Evolutionary conservation across 352 stramenopile genomes (phyloP).

Genomic region (Thalassiosira hispida): DNA sequence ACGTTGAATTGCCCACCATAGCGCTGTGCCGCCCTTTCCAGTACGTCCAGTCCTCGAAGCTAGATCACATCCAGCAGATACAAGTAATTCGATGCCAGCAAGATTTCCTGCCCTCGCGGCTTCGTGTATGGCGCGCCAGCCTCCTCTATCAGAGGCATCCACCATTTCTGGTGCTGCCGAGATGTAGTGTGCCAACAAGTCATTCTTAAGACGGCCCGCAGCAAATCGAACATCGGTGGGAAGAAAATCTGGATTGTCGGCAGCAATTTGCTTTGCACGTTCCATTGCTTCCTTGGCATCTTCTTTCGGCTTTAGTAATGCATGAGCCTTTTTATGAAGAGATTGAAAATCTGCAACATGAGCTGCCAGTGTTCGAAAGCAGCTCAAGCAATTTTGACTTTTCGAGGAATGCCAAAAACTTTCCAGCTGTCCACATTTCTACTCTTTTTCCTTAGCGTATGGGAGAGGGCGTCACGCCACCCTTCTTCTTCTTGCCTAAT

Average conservation of each 20-base stretch:
- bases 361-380: too few relatives aligned
- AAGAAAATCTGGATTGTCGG: slow-evolving; percentile 20
- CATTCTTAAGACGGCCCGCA: slow-evolving; percentile 29
- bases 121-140: slow-evolving; percentile 73
- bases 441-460: too few relatives aligned
- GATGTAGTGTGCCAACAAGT: slow-evolving; percentile 47
- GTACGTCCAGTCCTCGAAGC: slow-evolving; percentile 31
- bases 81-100: slow-evolving; percentile 37
- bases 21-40: slow-evolving; percentile 40
- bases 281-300: slow-evolving; percentile 20
- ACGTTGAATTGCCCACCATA: slow-evolving; percentile 55
- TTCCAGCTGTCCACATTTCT: too few relatives aligned
- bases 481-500: slow-evolving; percentile 8
- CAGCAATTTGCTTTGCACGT: slow-evolving; percentile 12
- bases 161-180: slow-evolving; percentile 29
- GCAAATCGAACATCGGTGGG: slow-evolving; percentile 39
- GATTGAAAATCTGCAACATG: too few relatives aligned
- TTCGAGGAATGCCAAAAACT: too few relatives aligned
- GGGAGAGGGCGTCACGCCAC: slow-evolving; percentile 21
- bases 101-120: slow-evolving; percentile 54
- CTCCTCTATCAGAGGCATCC: slow-evolving; percentile 28
- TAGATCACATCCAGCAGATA: slow-evolving; percentile 35
- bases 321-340: too few relatives aligned
- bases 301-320: too few relatives aligned
- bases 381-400: too few relatives aligned